Conservation (phyloP, 1,139 yeast species). For the Blastobotrys persicus region DNA sequence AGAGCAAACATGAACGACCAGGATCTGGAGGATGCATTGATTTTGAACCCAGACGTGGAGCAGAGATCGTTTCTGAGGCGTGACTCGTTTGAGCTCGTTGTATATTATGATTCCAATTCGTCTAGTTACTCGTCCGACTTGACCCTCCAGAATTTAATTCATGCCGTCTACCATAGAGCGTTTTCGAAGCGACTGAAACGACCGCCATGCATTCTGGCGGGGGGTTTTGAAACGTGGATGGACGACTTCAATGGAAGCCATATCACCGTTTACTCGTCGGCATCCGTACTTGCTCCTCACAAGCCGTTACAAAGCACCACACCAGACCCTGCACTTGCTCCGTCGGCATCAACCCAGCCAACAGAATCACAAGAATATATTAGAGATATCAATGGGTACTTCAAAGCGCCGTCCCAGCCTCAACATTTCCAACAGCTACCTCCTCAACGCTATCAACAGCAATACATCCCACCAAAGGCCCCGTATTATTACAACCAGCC, state of each 20-base stretch:
- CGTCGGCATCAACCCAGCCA: background rate
- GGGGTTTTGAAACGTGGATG: constrained; percentile 52
- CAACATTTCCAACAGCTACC: background rate
- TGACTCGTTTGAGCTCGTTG: constrained; percentile 55
- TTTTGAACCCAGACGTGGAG: constrained; percentile 55
- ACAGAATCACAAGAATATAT: constrained; percentile 28
- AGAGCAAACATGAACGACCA: constrained; percentile 49
- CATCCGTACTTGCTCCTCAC: constrained; percentile 10
- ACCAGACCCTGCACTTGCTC: background rate
- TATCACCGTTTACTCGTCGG: constrained; percentile 2
- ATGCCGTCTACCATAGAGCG: constrained; percentile 38
- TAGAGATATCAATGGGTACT: constrained; percentile 46
- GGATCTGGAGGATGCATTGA: constrained; percentile 58
- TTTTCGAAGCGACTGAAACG: constrained; percentile 48
- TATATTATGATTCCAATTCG: constrained; percentile 52
- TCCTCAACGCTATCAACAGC: too few species aligned
- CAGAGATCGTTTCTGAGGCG: constrained; percentile 51
- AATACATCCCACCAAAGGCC: background rate
- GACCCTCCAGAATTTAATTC: constrained; percentile 24
- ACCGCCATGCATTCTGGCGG: constrained; percentile 54
- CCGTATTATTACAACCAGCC: background rate
- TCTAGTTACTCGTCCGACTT: constrained; percentile 19
- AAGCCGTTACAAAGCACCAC: constrained; percentile 8
- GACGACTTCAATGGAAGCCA: constrained; percentile 33
- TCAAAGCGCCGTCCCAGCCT: constrained; percentile 35